Conservation (phyloP, 805 yeast species). For the Starmera pachycereana region DNA sequence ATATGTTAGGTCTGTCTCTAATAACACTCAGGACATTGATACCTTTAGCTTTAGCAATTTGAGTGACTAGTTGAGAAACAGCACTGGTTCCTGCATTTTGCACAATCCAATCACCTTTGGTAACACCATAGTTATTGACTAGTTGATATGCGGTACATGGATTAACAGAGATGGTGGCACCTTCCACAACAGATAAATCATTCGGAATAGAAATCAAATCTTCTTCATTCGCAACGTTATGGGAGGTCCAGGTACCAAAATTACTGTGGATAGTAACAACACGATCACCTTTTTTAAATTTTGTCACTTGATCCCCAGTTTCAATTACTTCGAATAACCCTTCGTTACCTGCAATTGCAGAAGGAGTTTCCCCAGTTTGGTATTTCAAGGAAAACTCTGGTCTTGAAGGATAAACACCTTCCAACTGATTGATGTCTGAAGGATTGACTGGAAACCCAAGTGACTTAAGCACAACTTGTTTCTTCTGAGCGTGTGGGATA, state of each 20-base stretch:
- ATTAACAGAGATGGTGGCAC: conserved; percentile 86
- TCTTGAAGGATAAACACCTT: conserved; percentile 76
- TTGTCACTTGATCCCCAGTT: conserved; percentile 43
- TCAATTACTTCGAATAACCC: conserved; percentile 82
- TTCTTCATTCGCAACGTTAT: conserved; percentile 42
- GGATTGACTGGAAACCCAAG: conserved; percentile 86
- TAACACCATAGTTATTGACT: conserved; percentile 51
- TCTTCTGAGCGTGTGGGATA: conserved; percentile 33
- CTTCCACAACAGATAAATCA: conserved; percentile 46
- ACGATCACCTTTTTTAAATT: conserved; percentile 70
- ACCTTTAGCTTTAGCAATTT: conserved; percentile 71
- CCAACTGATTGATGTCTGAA: conserved; percentile 75
- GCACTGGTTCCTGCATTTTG: conserved; percentile 97
- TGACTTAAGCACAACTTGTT: conserved; percentile 51
- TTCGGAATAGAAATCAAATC: conserved; percentile 45
- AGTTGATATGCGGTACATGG: conserved; percentile 89
- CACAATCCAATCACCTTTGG: conserved; percentile 69
- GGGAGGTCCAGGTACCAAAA: conserved; percentile 92
- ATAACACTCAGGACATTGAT: conserved; percentile 79
- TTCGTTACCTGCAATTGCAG: conserved; percentile 89
- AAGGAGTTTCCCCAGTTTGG: conserved; percentile 45
- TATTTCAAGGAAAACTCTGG: conserved; percentile 46
- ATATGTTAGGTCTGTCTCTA: conserved; percentile 74
- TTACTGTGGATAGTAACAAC: conserved; percentile 68
- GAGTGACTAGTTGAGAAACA: conserved; percentile 87